These are phyloP conservation scores for Russula dissimulans DNA, from an alignment of 768 basidiomycete genomes.

Conservation along the genomic window DNA sequence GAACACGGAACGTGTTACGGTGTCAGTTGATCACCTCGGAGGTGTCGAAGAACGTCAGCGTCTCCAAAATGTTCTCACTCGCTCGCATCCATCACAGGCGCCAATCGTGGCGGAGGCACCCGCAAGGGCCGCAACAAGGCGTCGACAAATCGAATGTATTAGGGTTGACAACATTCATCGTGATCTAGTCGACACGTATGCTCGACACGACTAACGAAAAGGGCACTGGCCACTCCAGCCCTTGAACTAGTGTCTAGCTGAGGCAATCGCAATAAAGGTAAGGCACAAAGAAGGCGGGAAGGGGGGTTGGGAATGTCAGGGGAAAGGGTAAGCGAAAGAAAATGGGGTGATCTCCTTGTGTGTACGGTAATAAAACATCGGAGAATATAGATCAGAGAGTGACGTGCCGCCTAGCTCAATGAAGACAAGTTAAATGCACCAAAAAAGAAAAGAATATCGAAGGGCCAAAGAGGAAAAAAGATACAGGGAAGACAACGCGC, in stretches of 20 bases:
- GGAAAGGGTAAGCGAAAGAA: constrained; percentile 1
- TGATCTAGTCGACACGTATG: constrained; percentile 5
- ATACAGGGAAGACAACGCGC: background rate
- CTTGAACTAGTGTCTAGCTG: constrained; percentile 1
- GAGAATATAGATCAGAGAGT: constrained; percentile 14
- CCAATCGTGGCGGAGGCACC: background rate
- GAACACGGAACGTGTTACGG: too few species aligned
- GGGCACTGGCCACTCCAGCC: background rate
- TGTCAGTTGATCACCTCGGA: too few species aligned
- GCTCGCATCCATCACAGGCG: too few species aligned
- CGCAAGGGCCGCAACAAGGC: background rate
- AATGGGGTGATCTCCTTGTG: background rate
- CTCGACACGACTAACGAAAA: background rate
- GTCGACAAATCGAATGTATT: constrained; percentile 14
- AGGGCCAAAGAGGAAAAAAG: background rate
- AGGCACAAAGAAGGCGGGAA: constrained; percentile 1
- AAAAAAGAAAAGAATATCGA: background rate
- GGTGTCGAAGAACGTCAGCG: too few species aligned
- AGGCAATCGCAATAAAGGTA: constrained; percentile 11
- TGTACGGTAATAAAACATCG: constrained; percentile 8
- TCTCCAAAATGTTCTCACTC: too few species aligned
- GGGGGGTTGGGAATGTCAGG: background rate
- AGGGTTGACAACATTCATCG: background rate
- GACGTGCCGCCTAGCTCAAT: constrained; percentile 1
- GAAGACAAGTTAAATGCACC: background rate